Percentiles rank a stretch among this genome's conserved stretches.
Evolutionary conservation across 2,329 filamentous ascomycete species (phyloP).

Genomic region (Colletotrichum higginsianum): DNA sequence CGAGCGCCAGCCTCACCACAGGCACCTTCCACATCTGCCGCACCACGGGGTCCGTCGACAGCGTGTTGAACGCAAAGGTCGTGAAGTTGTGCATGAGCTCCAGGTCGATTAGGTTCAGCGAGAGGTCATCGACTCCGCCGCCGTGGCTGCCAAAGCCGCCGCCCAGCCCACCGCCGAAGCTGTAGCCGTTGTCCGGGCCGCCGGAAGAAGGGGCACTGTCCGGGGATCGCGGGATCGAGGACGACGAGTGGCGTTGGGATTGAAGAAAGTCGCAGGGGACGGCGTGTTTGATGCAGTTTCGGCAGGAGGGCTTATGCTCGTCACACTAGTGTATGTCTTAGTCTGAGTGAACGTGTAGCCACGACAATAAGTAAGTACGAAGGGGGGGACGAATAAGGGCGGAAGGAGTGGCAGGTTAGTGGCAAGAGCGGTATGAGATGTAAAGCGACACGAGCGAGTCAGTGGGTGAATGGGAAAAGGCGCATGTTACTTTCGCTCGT

Average conservation of each 20-base stretch:
- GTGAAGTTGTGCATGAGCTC: constrained; percentile 69
- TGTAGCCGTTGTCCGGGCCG: constrained; percentile 20
- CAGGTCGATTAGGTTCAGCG: constrained; percentile 61
- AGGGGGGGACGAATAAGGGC: not conserved
- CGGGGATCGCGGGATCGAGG: constrained; percentile 33
- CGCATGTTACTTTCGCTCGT: not conserved
- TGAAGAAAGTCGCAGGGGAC: constrained; percentile 48
- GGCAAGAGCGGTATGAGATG: not conserved
- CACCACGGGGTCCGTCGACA: constrained; percentile 58
- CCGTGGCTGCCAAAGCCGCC: constrained; percentile 38
- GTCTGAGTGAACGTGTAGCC: not conserved
- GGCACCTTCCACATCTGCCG: constrained; percentile 63
- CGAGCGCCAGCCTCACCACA: constrained; percentile 62
- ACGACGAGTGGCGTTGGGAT: constrained; percentile 36
- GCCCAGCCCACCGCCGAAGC: constrained; percentile 14
- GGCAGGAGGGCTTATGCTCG: constrained; percentile 47
- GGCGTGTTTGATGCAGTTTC: constrained; percentile 49
- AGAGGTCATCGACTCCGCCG: constrained; percentile 40
- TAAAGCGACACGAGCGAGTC: not conserved
- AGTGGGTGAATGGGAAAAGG: not conserved
- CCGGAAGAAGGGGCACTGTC: constrained; percentile 18
- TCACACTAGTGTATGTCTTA: constrained; percentile 44
- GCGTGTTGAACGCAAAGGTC: constrained; percentile 63
- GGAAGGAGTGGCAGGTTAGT: not conserved
- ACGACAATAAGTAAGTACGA: not conserved